Base-by-base conservation (phyloP, 441 rosid species). In the Croton setiger region DNA sequence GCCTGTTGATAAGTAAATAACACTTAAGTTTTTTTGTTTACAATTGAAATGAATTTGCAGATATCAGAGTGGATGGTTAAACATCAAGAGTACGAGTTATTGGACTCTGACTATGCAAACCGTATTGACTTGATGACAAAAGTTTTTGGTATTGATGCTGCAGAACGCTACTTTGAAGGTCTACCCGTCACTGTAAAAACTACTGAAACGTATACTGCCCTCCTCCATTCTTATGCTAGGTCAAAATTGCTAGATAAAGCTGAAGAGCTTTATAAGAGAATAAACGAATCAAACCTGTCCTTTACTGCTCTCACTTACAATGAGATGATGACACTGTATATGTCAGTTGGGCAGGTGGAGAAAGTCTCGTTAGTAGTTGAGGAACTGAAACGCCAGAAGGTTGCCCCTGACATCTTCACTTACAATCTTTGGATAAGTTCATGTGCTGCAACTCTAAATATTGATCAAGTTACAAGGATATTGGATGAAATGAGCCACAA, bases 401-500 rank as follows among this genome's bases (percentile, higher is more conserved):
- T 92, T 78, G 79, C 81, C 15, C 93, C 74, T 0, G 99, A 94
- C 77, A 84, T 94, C 45, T 92, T 88, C 82, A 87, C 94, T 36
- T 94, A 87, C 78, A 88, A 94, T 76, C 83, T 90, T 0, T 94
- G 94, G 97, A 76, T 87, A 72, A 94, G 98, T 82, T 90, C 96
- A 7, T 92, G 85, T 75, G 96, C 98, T 68, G 93, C 98, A 37
- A 73, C 69, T 12, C 77, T 88, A 58, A 69, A 83, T 60, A 77
- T 95, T 9, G 82, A 84, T 69, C 82, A 81, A 76, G 93, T 86
- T 59, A 64, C 75, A 73, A 82, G 70, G 75, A 78, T 87, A 73
- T 86, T 94, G 14, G 85, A 85, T 49, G 95, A 92, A 79, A 92
- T 90, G 98, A 79, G 76, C 48, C 44, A 23, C 2, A 85, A 80